Evolutionary conservation across 768 basidiomycete species (phyloP), one percentile per base, ranked within the genome.

Genomic region (Lepiota subincarnata): DNA sequence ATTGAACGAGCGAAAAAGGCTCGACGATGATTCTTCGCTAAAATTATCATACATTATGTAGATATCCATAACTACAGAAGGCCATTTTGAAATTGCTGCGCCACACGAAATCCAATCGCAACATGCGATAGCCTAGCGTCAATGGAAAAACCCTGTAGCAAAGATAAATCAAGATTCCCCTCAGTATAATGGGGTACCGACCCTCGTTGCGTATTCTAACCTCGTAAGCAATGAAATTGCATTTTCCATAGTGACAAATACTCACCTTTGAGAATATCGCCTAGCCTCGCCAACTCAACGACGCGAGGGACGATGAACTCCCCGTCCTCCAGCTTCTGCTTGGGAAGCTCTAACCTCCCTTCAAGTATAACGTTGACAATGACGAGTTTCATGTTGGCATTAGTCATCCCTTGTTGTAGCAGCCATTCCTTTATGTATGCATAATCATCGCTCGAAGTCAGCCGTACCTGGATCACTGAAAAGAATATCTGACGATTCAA

Each of bases 321-420:
- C 8, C 92, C 94, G n/a, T 76, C 72, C 14, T 96, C 92, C 1
- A 94, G 84, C 52, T 88, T 81, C 50, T 89, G 84, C 10, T 77
- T 70, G 0, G 92, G 92, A 13, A 74, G 75, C 57, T 86, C 80
- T 57, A 96, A 70, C 60, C 79, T 67, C 56, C 81, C 82, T n/a
- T 79, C 73, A 50, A 98, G 73, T 31, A 73, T 66, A 40, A 92
- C 87, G 55, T 79, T 76, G 24, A 95, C 73, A 14, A 86, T 75
- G 43, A 92, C 84, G 18, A 97, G 79, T 61, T 90, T 86, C 91
- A 95, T 95, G 64, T 89, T 96, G 11, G 95, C 89, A 40, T 84
- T 92, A 16, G 91, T 88, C 93, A 98, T 94, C 8, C 95, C 93
- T 90, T 48, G n/a, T 38, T 43, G 39, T 36, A 24, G 19, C 56